Base-by-base conservation (phyloP, 805 yeast species). In the Pichia thaimueangensis region DNA sequence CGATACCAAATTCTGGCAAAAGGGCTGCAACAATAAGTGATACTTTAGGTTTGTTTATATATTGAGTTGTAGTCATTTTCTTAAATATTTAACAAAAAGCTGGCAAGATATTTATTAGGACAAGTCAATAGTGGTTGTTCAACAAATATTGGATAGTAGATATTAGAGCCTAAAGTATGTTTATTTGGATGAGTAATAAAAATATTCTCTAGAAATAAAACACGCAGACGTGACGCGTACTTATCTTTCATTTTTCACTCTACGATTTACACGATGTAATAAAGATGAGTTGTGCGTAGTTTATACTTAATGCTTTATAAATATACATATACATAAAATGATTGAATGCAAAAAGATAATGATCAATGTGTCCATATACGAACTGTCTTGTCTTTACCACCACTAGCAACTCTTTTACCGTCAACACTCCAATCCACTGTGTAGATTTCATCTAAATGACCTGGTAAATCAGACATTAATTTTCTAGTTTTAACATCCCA, bases 371-470 rank as follows among this genome's bases (percentile, higher is more conserved):
- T 78, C 98, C 98, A 93, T 45, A 93, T 68, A 56, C 97, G 74
- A 20, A 93, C 88, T 73, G 83, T 83, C 62, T 89, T 93, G 62
- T 93, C 98, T 59, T 88, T 89, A 40, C 98, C 97, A 17, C 97
- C 98, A 60, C 96, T 86, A n/a, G 91, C 95, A 11, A 93, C 97
- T 51, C 82, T 73, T 50, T 76, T 76, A 35, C 98, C 98, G 60
- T 93, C 98, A 43, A 83, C 78, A 68, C 96, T 86, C 98, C 98
- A 93, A 56, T 93, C 98, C 4, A 93, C 96, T 0, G 97, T 94
- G 59, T 78, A 93, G 1, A 93, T 96, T 64, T 93, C 98, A 57
- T 93, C 98, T 13, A 80, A 69, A 59, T 93, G 98, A 1, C 98
- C 98, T 0, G 98, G 98, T 45, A 93, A 73, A 63, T 93, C 98